phyloP scores from a whole-genome alignment of 108 stramenopile species.

The Phaeodactylum tricornutum region DNA sequence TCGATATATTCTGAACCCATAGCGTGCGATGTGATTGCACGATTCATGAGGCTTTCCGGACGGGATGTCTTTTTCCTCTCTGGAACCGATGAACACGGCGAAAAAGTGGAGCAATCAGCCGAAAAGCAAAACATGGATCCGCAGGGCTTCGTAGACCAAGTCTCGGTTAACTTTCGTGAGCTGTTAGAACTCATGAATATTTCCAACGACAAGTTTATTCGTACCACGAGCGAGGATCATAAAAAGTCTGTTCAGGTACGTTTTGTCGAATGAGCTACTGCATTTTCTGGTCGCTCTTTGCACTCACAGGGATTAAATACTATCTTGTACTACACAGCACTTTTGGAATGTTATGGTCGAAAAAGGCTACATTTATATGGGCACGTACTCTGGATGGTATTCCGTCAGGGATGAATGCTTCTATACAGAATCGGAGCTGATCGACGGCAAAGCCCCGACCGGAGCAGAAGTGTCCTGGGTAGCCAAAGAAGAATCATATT shows the following conservation, averaged over 20 bases:
- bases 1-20: constrained; percentile 5
- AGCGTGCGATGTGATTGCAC: constrained; percentile 92
- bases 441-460: constrained; percentile 89
- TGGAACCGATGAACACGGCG: constrained; percentile 98
- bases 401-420: constrained; percentile 95
- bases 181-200: constrained; percentile 71
- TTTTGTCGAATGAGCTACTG: constrained; percentile 24
- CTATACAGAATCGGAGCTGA: constrained; percentile 88
- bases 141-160: constrained; percentile 77
- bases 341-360: constrained; percentile 79
- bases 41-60: constrained; percentile 90
- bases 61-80: constrained; percentile 88
- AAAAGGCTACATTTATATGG: constrained; percentile 85
- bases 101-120: constrained; percentile 91
- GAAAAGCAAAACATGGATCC: constrained; percentile 57
- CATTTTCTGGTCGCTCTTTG: no score
- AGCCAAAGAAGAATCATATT: constrained; percentile 94
- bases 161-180: constrained; percentile 68
- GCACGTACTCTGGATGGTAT: constrained; percentile 97
- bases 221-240: constrained; percentile 85
- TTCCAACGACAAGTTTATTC: constrained; percentile 83
- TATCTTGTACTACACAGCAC: constrained; percentile 21
- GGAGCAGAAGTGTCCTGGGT: constrained; percentile 91
- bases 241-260: constrained; percentile 54
- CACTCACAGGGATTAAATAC: constrained; percentile 14